Conservation (phyloP, 805 yeast genomes). For the Barnettozyma californica region DNA sequence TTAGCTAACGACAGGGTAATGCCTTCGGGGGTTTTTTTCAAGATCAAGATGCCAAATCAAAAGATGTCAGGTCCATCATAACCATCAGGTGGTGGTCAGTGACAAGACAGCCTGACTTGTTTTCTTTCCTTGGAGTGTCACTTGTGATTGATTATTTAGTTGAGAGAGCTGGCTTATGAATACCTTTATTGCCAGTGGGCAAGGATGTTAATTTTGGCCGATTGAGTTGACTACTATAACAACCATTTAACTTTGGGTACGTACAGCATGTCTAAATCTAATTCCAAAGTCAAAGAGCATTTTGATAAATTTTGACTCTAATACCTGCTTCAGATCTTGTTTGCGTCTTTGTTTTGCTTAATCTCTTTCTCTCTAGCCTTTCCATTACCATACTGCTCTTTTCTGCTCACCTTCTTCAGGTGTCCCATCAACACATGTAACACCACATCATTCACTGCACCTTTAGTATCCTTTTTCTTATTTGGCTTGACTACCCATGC, state of each 20-base stretch:
- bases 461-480: conserved; percentile 1
- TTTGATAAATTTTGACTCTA: background rate
- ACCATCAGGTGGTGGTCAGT: background rate
- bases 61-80: too few relatives aligned
- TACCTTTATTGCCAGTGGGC: too few relatives aligned
- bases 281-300: background rate
- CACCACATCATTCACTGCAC: conserved; percentile 4
- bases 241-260: background rate
- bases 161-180: too few relatives aligned
- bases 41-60: background rate
- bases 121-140: too few relatives aligned
- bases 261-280: background rate
- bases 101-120: too few relatives aligned
- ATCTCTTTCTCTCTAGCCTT: background rate
- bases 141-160: too few relatives aligned
- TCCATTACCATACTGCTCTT: background rate
- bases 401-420: conserved; percentile 2
- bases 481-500: conserved; percentile 7
- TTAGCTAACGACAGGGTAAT: background rate
- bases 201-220: too few relatives aligned
- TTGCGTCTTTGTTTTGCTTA: background rate
- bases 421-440: background rate
- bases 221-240: too few relatives aligned
- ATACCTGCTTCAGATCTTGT: background rate
- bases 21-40: background rate